Percentiles rank a stretch among this genome's conserved stretches.
Conservation (phyloP, 495 filamentous ascomycete genomes). For the Trichoderma erinaceum region DNA sequence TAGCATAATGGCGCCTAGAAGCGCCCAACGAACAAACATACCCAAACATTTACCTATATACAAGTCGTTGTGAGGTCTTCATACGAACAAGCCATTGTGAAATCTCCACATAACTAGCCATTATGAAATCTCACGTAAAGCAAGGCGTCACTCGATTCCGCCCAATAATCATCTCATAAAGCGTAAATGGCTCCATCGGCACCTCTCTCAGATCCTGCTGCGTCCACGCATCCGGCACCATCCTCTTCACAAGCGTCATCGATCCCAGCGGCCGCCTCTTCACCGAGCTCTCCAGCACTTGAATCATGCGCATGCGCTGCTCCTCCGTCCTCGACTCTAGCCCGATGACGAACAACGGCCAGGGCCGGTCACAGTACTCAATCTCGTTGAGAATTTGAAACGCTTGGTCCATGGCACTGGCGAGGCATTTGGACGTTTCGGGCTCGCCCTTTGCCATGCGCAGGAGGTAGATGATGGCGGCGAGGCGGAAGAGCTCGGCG, state of each 20-base stretch:
- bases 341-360: constrained; percentile 16
- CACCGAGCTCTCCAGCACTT: constrained; percentile 11
- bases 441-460: constrained; percentile 19
- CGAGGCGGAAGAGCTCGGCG: constrained; percentile 21
- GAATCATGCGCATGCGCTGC: neutral
- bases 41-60: too few species aligned
- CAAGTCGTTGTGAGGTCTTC: too few species aligned
- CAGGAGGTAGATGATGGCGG: constrained; percentile 20
- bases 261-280: constrained; percentile 3
- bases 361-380: constrained; percentile 15
- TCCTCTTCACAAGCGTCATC: constrained; percentile 4
- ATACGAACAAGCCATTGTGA: too few species aligned
- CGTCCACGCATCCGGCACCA: constrained; percentile 17
- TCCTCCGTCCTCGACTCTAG: constrained; percentile 16
- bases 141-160: neutral
- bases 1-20: too few species aligned
- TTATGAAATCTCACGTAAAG: neutral
- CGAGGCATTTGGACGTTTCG: neutral
- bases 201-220: constrained; percentile 15
- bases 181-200: neutral
- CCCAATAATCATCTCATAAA: neutral
- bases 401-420: constrained; percentile 14
- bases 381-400: constrained; percentile 12
- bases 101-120: too few species aligned
- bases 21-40: too few species aligned